These are phyloP conservation scores for Gelatoporia subvermispora DNA, from an alignment of 768 basidiomycete species.

Conservation along the genomic window DNA sequence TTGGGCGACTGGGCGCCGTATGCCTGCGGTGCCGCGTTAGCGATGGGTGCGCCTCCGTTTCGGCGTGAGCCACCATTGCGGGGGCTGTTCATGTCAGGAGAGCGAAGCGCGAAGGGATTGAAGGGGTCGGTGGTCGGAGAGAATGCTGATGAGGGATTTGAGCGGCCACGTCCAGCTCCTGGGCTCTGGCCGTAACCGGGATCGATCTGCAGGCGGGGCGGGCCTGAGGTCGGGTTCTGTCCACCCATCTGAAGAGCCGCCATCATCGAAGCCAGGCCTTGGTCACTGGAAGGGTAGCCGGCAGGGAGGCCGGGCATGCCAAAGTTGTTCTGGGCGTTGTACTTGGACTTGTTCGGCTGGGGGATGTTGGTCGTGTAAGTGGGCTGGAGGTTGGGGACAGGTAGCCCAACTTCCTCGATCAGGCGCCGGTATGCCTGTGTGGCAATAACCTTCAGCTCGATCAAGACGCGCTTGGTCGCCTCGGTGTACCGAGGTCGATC, in stretches of 20 bases:
- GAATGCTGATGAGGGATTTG: constrained; percentile 41
- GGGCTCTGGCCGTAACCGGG: constrained; percentile 45
- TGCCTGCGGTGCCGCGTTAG: constrained; percentile 18
- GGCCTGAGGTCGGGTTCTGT: constrained; percentile 78
- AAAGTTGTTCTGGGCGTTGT: constrained; percentile 46
- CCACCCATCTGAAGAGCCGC: constrained; percentile 88
- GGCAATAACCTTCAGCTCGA: constrained; percentile 88
- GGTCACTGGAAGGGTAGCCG: constrained; percentile 78
- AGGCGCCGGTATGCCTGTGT: constrained; percentile 91
- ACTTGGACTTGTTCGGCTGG: constrained; percentile 56
- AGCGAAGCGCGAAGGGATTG: constrained; percentile 52
- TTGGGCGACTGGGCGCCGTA: constrained; percentile 62
- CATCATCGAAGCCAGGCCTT: constrained; percentile 89
- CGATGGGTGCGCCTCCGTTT: constrained; percentile 37
- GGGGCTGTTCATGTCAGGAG: constrained; percentile 48
- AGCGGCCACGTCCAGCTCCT: constrained; percentile 42
- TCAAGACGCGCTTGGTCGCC: constrained; percentile 85
- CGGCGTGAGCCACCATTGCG: constrained; percentile 40
- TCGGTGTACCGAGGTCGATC: constrained; percentile 72
- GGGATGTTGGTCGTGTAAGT: constrained; percentile 62
- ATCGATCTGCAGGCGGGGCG: constrained; percentile 68
- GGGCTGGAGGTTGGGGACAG: constrained; percentile 83
- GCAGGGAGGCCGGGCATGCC: constrained; percentile 74
- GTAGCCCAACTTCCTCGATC: constrained; percentile 91
- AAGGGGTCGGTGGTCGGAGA: constrained; percentile 52